Evolutionary conservation across 2,329 filamentous ascomycete genomes (phyloP).

Genomic region (Leptographium radiaticola): DNA sequence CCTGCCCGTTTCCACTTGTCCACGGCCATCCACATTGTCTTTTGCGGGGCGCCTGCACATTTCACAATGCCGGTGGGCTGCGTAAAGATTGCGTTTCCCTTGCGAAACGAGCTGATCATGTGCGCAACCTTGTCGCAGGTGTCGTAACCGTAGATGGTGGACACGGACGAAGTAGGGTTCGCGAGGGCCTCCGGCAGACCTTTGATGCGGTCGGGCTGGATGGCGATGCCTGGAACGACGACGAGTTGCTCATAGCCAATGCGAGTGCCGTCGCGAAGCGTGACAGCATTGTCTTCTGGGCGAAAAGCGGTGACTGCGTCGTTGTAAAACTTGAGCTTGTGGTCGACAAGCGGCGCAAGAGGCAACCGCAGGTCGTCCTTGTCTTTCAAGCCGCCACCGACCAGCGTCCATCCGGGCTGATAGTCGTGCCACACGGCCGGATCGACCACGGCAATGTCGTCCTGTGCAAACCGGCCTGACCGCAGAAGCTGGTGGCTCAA

Average conservation of each 20-base stretch:
- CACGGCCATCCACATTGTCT: slow-evolving; percentile 48
- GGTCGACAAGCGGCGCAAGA: slow-evolving; percentile 37
- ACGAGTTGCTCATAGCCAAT: slow-evolving; percentile 52
- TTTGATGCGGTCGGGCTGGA: slow-evolving; percentile 37
- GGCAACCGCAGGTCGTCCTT: slow-evolving; percentile 43
- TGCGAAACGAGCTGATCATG: slow-evolving; percentile 31
- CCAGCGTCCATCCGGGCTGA: slow-evolving; percentile 57
- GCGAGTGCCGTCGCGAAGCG: slow-evolving; percentile 39
- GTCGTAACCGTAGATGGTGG: slow-evolving; percentile 45
- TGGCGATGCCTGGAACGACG: slow-evolving; percentile 43
- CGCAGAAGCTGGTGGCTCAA: slow-evolving; percentile 56
- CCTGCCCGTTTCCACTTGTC: slow-evolving; percentile 44
- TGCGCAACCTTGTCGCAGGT: slow-evolving; percentile 38
- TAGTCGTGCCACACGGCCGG: slow-evolving; percentile 52
- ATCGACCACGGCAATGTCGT: slow-evolving; percentile 53
- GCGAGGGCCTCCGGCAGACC: slow-evolving; percentile 43
- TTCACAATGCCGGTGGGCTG: slow-evolving; percentile 46
- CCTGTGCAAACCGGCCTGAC: slow-evolving; percentile 37
- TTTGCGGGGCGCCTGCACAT: slow-evolving; percentile 49
- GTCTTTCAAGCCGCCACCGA: slow-evolving; percentile 51
- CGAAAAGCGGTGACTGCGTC: slow-evolving; percentile 34
- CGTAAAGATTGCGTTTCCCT: slow-evolving; percentile 44
- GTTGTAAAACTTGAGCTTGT: slow-evolving; percentile 49
- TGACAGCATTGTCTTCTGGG: slow-evolving; percentile 43
- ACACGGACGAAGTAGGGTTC: slow-evolving; percentile 32